Percentiles rank a stretch among this genome's conserved stretches.
Evolutionary conservation across 1,284 basidiomycete species (phyloP).

Genomic region (Fomitiporia mediterranea): DNA sequence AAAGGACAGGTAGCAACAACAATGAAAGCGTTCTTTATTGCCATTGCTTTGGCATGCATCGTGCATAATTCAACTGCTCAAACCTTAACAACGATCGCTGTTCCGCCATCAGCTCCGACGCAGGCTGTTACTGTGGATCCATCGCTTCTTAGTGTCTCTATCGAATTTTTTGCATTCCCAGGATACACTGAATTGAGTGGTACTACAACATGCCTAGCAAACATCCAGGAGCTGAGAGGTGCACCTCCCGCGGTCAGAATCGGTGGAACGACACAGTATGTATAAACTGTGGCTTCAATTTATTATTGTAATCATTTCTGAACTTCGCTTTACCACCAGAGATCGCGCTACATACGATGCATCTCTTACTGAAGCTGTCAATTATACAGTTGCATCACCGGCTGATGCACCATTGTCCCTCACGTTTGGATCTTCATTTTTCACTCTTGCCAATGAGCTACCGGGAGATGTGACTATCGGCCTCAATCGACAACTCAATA

Average conservation of each 20-base stretch:
- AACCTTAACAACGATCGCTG: constrained; percentile 21
- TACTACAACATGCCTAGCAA: constrained; percentile 35
- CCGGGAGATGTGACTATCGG: constrained; percentile 37
- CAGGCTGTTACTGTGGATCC: constrained; percentile 31
- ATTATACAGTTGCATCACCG: constrained; percentile 37
- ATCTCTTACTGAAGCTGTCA: constrained; percentile 31
- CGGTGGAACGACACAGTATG: constrained; percentile 41
- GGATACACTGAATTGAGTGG: constrained; percentile 34
- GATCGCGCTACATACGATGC: constrained; percentile 40
- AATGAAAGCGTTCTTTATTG: background rate
- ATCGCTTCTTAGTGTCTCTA: constrained; percentile 34
- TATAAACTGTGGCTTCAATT: background rate
- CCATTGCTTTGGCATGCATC: background rate
- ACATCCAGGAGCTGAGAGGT: constrained; percentile 34
- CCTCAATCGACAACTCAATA: constrained; percentile 38
- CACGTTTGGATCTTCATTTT: constrained; percentile 39
- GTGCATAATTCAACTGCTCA: background rate
- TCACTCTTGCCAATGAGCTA: constrained; percentile 34
- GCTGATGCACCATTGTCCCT: constrained; percentile 36
- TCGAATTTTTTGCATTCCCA: constrained; percentile 42
- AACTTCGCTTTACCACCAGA: constrained; percentile 22
- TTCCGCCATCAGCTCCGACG: constrained; percentile 32
- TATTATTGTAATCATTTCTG: background rate
- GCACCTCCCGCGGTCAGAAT: constrained; percentile 37
- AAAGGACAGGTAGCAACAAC: too few species aligned